These are phyloP conservation scores for Solanum paucissectum DNA, from an alignment of 257 asterid species.

Conservation along the genomic window DNA sequence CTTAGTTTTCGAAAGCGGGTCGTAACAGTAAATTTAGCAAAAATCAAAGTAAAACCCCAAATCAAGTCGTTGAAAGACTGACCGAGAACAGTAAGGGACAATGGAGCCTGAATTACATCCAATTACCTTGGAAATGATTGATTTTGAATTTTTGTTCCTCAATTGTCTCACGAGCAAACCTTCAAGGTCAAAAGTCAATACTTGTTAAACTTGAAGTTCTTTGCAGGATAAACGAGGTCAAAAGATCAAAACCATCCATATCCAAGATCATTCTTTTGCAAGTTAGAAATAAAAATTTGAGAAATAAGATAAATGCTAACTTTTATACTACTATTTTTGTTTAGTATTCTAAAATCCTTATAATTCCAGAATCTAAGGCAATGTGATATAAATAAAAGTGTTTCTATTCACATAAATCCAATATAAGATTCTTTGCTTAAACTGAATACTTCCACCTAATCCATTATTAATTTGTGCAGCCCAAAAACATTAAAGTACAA, in stretches of 20 bases:
- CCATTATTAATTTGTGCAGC: neutral
- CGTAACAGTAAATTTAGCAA: neutral
- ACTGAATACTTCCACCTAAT: neutral
- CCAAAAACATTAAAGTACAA: neutral
- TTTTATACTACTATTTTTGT: neutral
- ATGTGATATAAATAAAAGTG: neutral
- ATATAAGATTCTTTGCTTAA: neutral
- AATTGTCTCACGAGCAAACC: neutral
- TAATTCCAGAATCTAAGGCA: neutral
- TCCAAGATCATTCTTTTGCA: neutral
- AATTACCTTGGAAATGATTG: neutral
- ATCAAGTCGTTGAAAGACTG: neutral
- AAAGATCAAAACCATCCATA: neutral
- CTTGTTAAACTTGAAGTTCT: neutral
- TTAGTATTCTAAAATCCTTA: neutral
- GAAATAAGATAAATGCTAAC: too few relatives aligned
- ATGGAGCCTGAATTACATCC: neutral
- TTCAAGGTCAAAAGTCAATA: neutral
- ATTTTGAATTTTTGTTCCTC: neutral
- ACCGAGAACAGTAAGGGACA: neutral
- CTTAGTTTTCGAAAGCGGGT: too few relatives aligned
- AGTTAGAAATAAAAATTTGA: too few relatives aligned
- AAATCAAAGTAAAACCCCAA: neutral
- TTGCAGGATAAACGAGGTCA: accelerated
- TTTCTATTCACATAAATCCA: neutral